A percentile compares a stretch with the other conserved stretches of the same genome.
phyloP scores from a whole-genome alignment of 192 early-diverging fungal species.

The Radiomyces spectabilis region DNA sequence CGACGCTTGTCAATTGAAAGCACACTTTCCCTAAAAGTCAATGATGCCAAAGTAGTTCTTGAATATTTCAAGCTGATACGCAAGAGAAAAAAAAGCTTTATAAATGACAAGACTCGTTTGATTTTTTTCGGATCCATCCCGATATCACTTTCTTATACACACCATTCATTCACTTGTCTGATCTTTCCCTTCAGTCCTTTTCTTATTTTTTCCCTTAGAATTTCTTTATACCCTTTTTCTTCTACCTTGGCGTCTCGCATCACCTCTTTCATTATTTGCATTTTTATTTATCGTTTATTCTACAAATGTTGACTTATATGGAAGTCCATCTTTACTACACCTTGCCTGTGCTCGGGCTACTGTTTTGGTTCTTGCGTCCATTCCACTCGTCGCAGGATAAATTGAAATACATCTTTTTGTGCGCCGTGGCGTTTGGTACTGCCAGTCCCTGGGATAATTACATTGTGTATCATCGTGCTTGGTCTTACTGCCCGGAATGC shows the following conservation, averaged over 20 bases:
- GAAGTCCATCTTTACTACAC: slow-evolving; percentile 45
- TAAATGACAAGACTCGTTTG: not conserved
- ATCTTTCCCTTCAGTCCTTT: too few species aligned
- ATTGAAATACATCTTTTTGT: slow-evolving; percentile 27
- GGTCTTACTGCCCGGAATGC: slow-evolving; percentile 40
- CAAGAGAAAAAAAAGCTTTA: not conserved
- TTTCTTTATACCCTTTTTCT: not conserved
- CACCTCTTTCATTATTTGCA: not conserved
- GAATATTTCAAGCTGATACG: too few species aligned
- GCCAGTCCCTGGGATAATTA: slow-evolving; percentile 53
- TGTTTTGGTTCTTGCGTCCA: slow-evolving; percentile 19
- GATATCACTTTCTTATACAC: not conserved
- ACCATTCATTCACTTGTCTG: not conserved
- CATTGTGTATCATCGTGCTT: slow-evolving; percentile 43
- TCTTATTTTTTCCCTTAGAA: not conserved
- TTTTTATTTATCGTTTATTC: too few species aligned
- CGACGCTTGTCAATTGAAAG: too few species aligned
- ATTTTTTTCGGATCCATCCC: not conserved
- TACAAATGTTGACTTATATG: slow-evolving; percentile 47
- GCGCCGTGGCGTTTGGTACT: slow-evolving; percentile 31
- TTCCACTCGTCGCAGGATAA: slow-evolving; percentile 23
- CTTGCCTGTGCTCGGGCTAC: slow-evolving; percentile 26
- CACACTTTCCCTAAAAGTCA: too few species aligned
- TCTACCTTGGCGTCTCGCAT: not conserved
- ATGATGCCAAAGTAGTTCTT: too few species aligned